Percentiles rank a stretch among this genome's conserved stretches.
phyloP scores from a whole-genome alignment of 1,139 yeast species.

The Sugiyamaella neomexicana region DNA sequence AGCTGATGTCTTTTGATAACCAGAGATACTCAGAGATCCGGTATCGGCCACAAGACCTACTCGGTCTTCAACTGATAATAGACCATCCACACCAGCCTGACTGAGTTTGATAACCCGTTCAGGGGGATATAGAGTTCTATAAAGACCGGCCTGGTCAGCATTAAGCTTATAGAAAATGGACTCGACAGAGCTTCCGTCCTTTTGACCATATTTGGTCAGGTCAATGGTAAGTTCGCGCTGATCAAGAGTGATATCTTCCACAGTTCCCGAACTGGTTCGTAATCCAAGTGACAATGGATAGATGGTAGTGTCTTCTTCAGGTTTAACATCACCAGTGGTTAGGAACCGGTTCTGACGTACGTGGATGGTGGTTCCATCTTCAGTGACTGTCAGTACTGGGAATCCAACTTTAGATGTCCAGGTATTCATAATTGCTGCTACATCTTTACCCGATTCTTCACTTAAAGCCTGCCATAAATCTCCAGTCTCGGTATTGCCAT shows the following conservation, averaged over 20 bases:
- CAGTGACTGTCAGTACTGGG: slow-evolving; percentile 71
- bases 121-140: slow-evolving; percentile 74
- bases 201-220: slow-evolving; percentile 34
- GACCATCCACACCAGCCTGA: slow-evolving; percentile 62
- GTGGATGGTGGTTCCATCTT: slow-evolving; percentile 46
- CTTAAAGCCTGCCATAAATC: slow-evolving; percentile 80
- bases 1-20: slow-evolving; percentile 66
- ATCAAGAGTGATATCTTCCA: slow-evolving; percentile 59
- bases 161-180: slow-evolving; percentile 70
- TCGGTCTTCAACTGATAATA: slow-evolving; percentile 77
- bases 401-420: slow-evolving; percentile 86
- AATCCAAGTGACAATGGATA: slow-evolving; percentile 85
- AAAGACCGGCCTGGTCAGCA: slow-evolving; percentile 80
- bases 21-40: slow-evolving; percentile 68
- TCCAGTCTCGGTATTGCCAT: slow-evolving; percentile 72
- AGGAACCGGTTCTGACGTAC: slow-evolving; percentile 74
- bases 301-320: slow-evolving; percentile 62
- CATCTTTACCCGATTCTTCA: slow-evolving; percentile 73
- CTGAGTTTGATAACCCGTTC: slow-evolving; percentile 76
- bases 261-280: slow-evolving; percentile 65
- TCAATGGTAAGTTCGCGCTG: slow-evolving; percentile 53
- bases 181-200: slow-evolving; percentile 32
- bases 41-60: slow-evolving; percentile 86
- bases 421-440: slow-evolving; percentile 66
- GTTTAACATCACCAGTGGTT: slow-evolving; percentile 73